phyloP scores from a whole-genome alignment of 2,329 filamentous ascomycete species.

The Hypomyces rosellus region DNA sequence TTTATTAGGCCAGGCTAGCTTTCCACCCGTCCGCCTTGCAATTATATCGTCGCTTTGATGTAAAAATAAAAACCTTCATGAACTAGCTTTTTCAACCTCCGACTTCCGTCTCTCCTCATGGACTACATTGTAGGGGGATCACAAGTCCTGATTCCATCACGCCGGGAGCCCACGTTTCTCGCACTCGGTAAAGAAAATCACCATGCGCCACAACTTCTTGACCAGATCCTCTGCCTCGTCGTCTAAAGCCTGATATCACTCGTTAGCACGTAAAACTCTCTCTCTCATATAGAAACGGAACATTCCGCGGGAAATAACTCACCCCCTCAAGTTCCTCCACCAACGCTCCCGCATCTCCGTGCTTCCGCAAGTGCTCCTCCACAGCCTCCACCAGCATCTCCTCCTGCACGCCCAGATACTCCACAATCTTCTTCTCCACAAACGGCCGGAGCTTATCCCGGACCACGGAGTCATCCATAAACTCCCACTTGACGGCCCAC shows the following conservation, averaged over 20 bases:
- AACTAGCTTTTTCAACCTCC: too few relatives aligned
- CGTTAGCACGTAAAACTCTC: conserved; percentile 24
- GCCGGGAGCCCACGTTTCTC: conserved; percentile 82
- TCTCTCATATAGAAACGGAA: not conserved
- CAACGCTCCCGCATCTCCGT: conserved; percentile 68
- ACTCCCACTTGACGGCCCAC: conserved; percentile 92
- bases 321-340: conserved; percentile 81
- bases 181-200: conserved; percentile 94
- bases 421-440: conserved; percentile 96
- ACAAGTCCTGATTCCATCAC: conserved; percentile 27
- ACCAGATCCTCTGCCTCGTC: conserved; percentile 92
- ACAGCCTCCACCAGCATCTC: conserved; percentile 92
- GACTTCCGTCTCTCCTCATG: too few relatives aligned
- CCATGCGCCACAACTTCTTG: conserved; percentile 96
- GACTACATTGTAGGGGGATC: too few relatives aligned
- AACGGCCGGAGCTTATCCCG: conserved; percentile 86
- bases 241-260: conserved; percentile 62
- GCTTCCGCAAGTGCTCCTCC: conserved; percentile 74
- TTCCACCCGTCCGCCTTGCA: not conserved
- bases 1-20: too few relatives aligned
- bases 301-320: conserved; percentile 32
- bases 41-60: not conserved
- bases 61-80: not conserved
- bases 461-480: conserved; percentile 73
- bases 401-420: conserved; percentile 93